Evolutionary conservation across 83 land plant species (phyloP), one percentile per base, ranked within the genome.

Genomic region (Isoetes engelmannii): DNA sequence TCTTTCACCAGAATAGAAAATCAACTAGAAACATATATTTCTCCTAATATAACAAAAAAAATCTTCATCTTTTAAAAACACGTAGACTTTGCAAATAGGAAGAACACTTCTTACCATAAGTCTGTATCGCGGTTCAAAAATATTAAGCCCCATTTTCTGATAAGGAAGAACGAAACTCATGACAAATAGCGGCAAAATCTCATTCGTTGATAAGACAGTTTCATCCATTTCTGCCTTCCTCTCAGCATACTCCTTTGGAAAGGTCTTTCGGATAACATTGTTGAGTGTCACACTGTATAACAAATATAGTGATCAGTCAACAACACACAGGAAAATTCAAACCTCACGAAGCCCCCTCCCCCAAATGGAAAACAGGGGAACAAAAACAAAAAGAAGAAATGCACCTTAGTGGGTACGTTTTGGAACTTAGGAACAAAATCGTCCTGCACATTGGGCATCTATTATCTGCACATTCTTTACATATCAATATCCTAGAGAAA

Each of bases 81-180:
- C 37, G 37, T 0, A 28, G 45, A 18, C 4, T 19, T 0, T 7
- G 4, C 12, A 41, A 15, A 63, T 8, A 63, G 4, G 1, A 63
- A 28, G 69, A 17, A 20, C 10, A 7, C 45, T 43, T 1, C 2
- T 8, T 73, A 95, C 99, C 99, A 95, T 95, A 8, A 95, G 87
- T 69, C 99, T 81, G 63, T 95, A 95, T 0, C 99, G 97, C 37
- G 99, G 99, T 76, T 95, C 99, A 79, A 95, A 95, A 59, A 95
- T 95, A 70, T 91, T 85, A 12, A 95, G 82, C 19, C 82, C 69
- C 76, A 95, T 65, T 72, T 85, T 87, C 77, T 95, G 88, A 69
- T 80, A 77, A 66, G 99, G 99, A 48, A 95, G 72, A 48, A 95
- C 85, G 66, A 85, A 81, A 78, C 91, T 97, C 99, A 95, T 91